These are phyloP conservation scores for Trametes sanguinea DNA, from an alignment of 768 basidiomycete genomes.

Conservation along the genomic window DNA sequence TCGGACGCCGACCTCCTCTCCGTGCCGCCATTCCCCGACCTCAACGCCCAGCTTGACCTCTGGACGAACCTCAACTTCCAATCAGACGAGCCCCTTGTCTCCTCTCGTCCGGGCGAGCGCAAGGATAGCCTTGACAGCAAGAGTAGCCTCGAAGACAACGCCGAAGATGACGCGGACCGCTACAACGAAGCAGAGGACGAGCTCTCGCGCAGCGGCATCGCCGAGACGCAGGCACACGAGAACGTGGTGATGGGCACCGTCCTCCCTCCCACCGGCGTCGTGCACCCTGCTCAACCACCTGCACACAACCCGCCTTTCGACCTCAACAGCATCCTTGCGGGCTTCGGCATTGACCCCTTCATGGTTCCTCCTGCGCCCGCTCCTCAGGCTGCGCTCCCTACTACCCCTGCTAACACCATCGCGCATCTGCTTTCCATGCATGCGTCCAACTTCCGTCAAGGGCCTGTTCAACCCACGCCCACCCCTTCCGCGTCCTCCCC, in stretches of 20 bases:
- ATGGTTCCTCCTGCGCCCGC: slow-evolving; percentile 36
- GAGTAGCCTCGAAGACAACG: slow-evolving; percentile 8
- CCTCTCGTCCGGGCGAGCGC: slow-evolving; percentile 31
- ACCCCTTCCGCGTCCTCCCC: slow-evolving; percentile 16
- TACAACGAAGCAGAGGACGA: slow-evolving; percentile 49
- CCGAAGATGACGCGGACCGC: slow-evolving; percentile 30
- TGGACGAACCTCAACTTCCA: slow-evolving; percentile 86
- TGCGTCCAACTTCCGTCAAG: slow-evolving; percentile 37
- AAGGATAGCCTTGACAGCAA: slow-evolving; percentile 24
- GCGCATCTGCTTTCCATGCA: slow-evolving; percentile 72
- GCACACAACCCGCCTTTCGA: slow-evolving; percentile 43
- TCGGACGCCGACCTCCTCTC: slow-evolving; percentile 60
- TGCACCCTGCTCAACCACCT: slow-evolving; percentile 25
- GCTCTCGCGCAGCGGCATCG: slow-evolving; percentile 40
- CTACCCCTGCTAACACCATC: slow-evolving; percentile 50
- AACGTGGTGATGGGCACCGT: slow-evolving; percentile 58
- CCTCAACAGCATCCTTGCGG: slow-evolving; percentile 39
- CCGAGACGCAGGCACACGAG: slow-evolving; percentile 56
- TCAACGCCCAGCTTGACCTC: slow-evolving; percentile 75
- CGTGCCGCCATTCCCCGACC: slow-evolving; percentile 67
- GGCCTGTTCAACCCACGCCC: background rate
- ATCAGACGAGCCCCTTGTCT: slow-evolving; percentile 61
- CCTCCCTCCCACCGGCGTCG: slow-evolving; percentile 32
- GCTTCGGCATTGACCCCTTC: slow-evolving; percentile 48
- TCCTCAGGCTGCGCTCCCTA: slow-evolving; percentile 33